phyloP scores from a whole-genome alignment of 164 flowering plant species.

The Aristolochia fimbriata region DNA sequence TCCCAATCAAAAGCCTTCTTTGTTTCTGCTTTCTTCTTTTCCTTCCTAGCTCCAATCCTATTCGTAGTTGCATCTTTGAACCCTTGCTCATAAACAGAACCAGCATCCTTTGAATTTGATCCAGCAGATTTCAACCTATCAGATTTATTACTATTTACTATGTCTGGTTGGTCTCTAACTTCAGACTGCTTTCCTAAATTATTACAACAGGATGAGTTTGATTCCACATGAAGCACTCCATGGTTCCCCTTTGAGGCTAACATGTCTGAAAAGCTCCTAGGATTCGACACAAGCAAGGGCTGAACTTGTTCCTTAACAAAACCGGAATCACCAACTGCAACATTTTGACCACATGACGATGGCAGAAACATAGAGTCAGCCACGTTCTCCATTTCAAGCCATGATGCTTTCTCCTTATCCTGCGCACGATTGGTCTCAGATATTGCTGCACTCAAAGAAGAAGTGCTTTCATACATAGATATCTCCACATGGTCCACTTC shows the following conservation, averaged over 20 bases:
- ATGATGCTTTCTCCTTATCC: constrained; percentile 10
- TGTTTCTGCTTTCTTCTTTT: constrained; percentile 25
- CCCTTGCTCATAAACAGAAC: constrained; percentile 12
- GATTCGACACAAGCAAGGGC: constrained; percentile 3
- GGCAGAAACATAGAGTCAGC: constrained; percentile 8
- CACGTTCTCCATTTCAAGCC: constrained; percentile 16
- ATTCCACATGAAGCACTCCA: neutral
- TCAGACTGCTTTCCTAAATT: neutral
- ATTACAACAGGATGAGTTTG: neutral
- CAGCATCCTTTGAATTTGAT: constrained; percentile 7
- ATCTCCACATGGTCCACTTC: constrained; percentile 15
- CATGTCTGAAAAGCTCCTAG: constrained; percentile 1
- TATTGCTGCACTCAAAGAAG: constrained; percentile 9
- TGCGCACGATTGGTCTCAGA: constrained; percentile 10
- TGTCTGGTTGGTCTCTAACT: neutral
- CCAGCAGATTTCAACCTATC: neutral
- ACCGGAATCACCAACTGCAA: neutral
- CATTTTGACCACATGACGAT: constrained; percentile 1
- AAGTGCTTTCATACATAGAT: constrained; percentile 19
- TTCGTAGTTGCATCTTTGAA: constrained; percentile 9
- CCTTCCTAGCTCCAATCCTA: constrained; percentile 19
- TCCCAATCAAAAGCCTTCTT: constrained; percentile 62
- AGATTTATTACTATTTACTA: neutral
- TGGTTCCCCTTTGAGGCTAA: neutral
- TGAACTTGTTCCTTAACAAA: constrained; percentile 1